These are phyloP conservation scores for Oryza meyeriana DNA, from an alignment of 176 grass and related monocot species.

Conservation along the genomic window DNA sequence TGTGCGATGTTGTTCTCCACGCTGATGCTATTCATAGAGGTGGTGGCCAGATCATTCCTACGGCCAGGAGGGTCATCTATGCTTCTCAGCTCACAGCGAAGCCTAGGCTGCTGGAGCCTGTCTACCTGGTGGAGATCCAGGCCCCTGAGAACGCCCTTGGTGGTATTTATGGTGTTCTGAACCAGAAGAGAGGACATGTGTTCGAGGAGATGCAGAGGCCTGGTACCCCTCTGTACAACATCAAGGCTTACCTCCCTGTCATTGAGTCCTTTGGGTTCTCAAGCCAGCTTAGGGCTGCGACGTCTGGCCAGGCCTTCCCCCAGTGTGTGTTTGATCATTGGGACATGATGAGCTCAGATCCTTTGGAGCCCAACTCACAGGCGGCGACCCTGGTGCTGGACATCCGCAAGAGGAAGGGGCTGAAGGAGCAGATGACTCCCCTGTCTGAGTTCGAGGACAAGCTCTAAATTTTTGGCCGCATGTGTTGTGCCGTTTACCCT, in stretches of 20 bases:
- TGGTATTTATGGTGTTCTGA: constrained; percentile 74
- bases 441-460: constrained; percentile 72
- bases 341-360: constrained; percentile 69
- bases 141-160: constrained; percentile 68
- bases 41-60: constrained; percentile 83
- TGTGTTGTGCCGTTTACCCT: not conserved
- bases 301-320: constrained; percentile 67
- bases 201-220: constrained; percentile 72
- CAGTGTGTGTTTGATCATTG: constrained; percentile 72
- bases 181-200: constrained; percentile 71
- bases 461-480: constrained; percentile 24
- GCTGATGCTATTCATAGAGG: constrained; percentile 90
- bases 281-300: constrained; percentile 41
- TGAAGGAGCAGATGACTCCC: constrained; percentile 81
- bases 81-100: constrained; percentile 78
- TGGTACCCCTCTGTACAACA: constrained; percentile 69
- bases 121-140: constrained; percentile 89
- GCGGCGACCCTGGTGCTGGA: constrained; percentile 40
- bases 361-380: constrained; percentile 43
- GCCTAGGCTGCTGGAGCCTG: constrained; percentile 78
- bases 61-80: constrained; percentile 74
- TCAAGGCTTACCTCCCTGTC: constrained; percentile 82
- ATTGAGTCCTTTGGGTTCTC: constrained; percentile 60
- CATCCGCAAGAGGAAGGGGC: constrained; percentile 61
- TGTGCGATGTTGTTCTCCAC: constrained; percentile 87